phyloP scores from a whole-genome alignment of 352 stramenopile species.

The Globisporangium paddicum region DNA sequence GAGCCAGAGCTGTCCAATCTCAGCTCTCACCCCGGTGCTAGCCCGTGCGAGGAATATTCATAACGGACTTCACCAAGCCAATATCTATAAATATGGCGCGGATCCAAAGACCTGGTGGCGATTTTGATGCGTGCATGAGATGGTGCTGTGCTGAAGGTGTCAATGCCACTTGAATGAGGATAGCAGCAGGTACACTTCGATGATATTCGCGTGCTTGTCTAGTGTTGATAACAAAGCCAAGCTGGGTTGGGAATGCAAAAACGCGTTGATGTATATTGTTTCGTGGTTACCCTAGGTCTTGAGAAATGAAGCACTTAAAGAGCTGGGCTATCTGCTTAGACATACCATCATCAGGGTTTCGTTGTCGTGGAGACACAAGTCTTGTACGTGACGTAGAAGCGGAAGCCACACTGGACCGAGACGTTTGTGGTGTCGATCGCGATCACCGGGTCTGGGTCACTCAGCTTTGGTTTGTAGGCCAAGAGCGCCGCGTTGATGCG shows the following conservation, averaged over 20 bases:
- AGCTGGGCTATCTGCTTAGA: too few species aligned
- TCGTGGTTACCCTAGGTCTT: neutral
- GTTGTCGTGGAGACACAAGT: neutral
- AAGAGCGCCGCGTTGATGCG: constrained; percentile 2
- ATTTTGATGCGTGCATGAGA: neutral
- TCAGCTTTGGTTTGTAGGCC: constrained; percentile 1
- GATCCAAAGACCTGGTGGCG: neutral
- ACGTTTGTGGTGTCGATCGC: neutral
- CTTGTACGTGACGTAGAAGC: neutral
- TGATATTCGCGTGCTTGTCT: too few species aligned
- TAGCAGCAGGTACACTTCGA: too few species aligned
- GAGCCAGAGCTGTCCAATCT: neutral
- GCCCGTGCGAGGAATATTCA: neutral
- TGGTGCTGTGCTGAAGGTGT: neutral
- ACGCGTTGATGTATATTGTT: neutral
- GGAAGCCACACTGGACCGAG: neutral
- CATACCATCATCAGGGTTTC: too few species aligned
- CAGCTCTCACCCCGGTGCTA: neutral
- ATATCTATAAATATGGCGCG: neutral
- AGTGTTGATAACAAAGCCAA: too few species aligned
- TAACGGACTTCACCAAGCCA: neutral
- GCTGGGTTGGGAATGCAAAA: too few species aligned
- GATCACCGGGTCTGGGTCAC: neutral
- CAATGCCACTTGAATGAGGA: too few species aligned
- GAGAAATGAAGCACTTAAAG: neutral